Evolutionary conservation across 129 eudicot species (phyloP).

Genomic region (Tagetes patula): DNA sequence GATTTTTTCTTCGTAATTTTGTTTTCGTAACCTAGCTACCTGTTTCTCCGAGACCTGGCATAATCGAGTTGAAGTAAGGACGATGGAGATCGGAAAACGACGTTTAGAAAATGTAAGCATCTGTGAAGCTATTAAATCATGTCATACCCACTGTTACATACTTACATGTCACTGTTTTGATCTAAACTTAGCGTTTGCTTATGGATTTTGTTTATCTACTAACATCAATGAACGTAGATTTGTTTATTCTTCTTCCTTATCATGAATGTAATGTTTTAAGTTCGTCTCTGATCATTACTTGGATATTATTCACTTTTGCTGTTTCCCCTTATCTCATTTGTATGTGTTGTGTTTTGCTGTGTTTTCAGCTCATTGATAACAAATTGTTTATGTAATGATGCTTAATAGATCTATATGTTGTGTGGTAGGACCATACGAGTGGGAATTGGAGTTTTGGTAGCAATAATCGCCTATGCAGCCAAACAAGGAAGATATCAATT

Average conservation of each 20-base stretch:
- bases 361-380: background rate
- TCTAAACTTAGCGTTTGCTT: conserved; percentile 17
- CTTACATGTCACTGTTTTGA: conserved; percentile 19
- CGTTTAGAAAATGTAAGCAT: conserved; percentile 38
- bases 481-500: conserved; percentile 73
- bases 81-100: conserved; percentile 24
- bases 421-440: conserved; percentile 53
- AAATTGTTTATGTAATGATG: background rate
- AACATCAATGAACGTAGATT: conserved; percentile 3
- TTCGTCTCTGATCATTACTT: background rate
- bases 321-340: background rate
- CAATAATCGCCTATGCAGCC: conserved; percentile 53
- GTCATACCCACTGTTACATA: conserved; percentile 10
- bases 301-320: conserved; percentile 17
- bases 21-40: conserved; percentile 20
- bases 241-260: background rate
- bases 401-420: background rate
- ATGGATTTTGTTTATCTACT: conserved; percentile 6
- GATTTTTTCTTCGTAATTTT: conserved; percentile 2
- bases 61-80: conserved; percentile 18
- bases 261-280: conserved; percentile 16
- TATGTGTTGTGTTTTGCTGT: conserved; percentile 9
- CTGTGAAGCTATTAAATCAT: conserved; percentile 1
- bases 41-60: conserved; percentile 11
- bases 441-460: conserved; percentile 58